Base-by-base conservation (phyloP, 1,284 basidiomycete genomes). In the Porodaedalea pini region DNA sequence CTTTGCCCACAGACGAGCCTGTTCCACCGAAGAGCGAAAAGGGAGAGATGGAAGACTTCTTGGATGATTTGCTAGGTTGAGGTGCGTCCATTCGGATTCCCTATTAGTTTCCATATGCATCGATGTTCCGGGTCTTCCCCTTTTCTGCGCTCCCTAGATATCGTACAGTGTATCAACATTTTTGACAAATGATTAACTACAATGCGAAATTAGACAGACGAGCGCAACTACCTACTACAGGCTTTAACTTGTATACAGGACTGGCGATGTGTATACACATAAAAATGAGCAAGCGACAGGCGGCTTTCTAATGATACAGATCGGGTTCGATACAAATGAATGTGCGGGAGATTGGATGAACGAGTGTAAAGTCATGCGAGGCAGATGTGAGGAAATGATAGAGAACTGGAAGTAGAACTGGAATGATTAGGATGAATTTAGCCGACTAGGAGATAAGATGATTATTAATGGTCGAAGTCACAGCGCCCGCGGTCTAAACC, bases 21-120 rank as follows among this genome's bases (percentile, higher is more conserved):
- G 62, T 63, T 17, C 66, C 68, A 11, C 64, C 67, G 17, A 82
- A 82, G 66, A 71, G 73, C 37, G 72, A 78, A 17, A 83, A 82
- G 64, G 72, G 72, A 36, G 76, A 83, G 45, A 85, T 90, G 85
- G 80, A 90, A 69, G 83, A 83, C 43, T 90, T 88, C 63, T 69
- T 90, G 34, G 88, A 90, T 60, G 86, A 88, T 53, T 66, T 90
- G 2, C 67, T 59, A 27, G 44, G 57, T 11, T 59, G 44, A 59
- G 23, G n/a, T 39, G n/a, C 6, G 13, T 34, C 6, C 2, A 3
- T 39, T 31, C 1, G 32, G 6, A n/a, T 19, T 25, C 29, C 8
- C 5, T 34, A 23, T 43, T 25, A 6, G 15, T 39, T 32, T n/a
- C 21, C 13, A 43, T n/a, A 37, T 10, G 36, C n/a, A 43, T n/a